Conservation (phyloP, 345 rosid genomes). For the Dipteronia dyeriana region DNA sequence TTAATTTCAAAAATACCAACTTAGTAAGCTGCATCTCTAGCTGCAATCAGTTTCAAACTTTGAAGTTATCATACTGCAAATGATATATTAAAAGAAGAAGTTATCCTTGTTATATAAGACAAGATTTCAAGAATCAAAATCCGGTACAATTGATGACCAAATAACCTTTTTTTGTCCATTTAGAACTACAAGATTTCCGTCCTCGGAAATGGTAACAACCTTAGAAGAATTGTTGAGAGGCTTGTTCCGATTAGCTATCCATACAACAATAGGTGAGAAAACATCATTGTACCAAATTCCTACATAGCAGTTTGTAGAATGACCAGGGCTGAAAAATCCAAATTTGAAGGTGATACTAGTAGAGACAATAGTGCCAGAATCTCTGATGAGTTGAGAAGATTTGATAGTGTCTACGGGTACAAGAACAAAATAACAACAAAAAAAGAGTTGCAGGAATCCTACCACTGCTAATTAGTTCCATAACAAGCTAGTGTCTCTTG, state of each 20-base stretch:
- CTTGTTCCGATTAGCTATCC: slow-evolving; percentile 38
- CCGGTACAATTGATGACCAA: neutral
- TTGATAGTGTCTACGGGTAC: neutral
- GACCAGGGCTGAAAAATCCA: neutral
- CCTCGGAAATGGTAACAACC: slow-evolving; percentile 1
- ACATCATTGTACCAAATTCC: slow-evolving; percentile 38
- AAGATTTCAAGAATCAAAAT: too few relatives aligned
- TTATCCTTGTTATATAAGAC: too few relatives aligned
- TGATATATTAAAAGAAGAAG: too few relatives aligned
- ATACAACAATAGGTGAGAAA: slow-evolving; percentile 20
- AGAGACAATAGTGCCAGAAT: neutral
- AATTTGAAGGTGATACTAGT: neutral
- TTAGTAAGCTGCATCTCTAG: too few relatives aligned
- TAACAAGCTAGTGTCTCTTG: too few relatives aligned
- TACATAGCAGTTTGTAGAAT: slow-evolving; percentile 29
- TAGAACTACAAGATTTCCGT: slow-evolving; percentile 7
- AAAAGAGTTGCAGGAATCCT: too few relatives aligned
- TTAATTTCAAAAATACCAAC: too few relatives aligned
- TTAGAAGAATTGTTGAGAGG: slow-evolving; percentile 27
- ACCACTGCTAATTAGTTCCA: too few relatives aligned
- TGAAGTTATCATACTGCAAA: too few relatives aligned
- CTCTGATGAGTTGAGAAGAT: neutral
- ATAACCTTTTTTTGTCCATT: neutral
- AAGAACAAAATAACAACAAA: too few relatives aligned
- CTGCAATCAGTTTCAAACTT: too few relatives aligned